Evolutionary conservation across 768 basidiomycete species (phyloP), one percentile per base, ranked within the genome.

Genomic region (Auriscalpium vulgare): DNA sequence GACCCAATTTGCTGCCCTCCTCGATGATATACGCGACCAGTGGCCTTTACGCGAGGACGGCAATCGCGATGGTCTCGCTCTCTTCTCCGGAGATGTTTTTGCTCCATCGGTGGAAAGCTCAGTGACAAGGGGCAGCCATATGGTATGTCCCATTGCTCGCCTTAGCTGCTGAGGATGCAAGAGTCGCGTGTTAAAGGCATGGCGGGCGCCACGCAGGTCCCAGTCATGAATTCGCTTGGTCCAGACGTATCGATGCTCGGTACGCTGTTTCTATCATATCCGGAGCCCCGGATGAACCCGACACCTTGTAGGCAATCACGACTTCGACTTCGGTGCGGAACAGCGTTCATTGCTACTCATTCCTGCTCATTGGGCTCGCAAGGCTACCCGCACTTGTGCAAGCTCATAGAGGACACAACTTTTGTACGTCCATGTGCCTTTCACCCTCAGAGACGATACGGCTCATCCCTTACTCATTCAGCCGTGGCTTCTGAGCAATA

Each of bases 401-500:
- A 82, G 63, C 76, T 97, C 21, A 77, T 94, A 48, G 63, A 79
- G 44, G 85, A 88, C 56, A 87, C 84, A 5, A 80, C 71, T 16
- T 95, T 93, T 71, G 90, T 89, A 62, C 61, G 84, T 75, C 9
- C 23, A 53, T 47, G 35, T 14, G 7, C 35, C 14, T 34, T 29
- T 35, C 21, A 34, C 8, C 16, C 44, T 35, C n/a, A 36, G 13
- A 10, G 14, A 19, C 29, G 16, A 3, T 29, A n/a, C 51, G 14
- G 59, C 37, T 37, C 19, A 36, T 46, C 36, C 50, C 11, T 34
- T 16, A 23, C 37, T 34, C 51, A 56, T 35, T 37, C 52, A 91
- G 88, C 91, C 93, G 17, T 95, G 93, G 93, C 70, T 95, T 36
- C 67, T 95, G 56, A 92, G 90, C 66, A 97, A 97, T 65, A 88